phyloP scores from a whole-genome alignment of 495 filamentous ascomycete genomes.

The Penicillium soppii region DNA sequence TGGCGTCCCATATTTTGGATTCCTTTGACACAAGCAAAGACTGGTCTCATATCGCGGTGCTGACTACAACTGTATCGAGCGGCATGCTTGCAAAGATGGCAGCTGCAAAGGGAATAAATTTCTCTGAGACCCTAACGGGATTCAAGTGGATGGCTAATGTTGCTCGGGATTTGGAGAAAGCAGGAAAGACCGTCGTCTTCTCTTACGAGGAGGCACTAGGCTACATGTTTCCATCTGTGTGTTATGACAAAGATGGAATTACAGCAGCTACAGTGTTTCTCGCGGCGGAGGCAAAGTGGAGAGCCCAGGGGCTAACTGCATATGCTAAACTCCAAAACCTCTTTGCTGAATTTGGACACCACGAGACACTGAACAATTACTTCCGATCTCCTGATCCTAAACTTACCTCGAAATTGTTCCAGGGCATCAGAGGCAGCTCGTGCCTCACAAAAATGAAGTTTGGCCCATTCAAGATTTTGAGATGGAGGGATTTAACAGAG shows the following conservation, averaged over 20 bases:
- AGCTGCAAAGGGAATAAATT: constrained; percentile 52
- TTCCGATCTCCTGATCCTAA: constrained; percentile 59
- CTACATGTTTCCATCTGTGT: constrained; percentile 69
- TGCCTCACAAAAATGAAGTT: constrained; percentile 43
- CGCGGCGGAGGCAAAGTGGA: constrained; percentile 54
- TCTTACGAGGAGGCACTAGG: constrained; percentile 75
- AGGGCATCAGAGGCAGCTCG: constrained; percentile 49
- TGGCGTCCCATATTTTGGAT: constrained; percentile 59
- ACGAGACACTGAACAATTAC: constrained; percentile 67
- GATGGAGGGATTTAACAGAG: constrained; percentile 69
- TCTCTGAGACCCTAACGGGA: constrained; percentile 66
- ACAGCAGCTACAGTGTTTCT: constrained; percentile 66
- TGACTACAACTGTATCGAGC: constrained; percentile 66
- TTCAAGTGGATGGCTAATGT: constrained; percentile 72
- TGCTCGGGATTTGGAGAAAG: constrained; percentile 39
- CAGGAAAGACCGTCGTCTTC: constrained; percentile 54
- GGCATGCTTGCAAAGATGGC: constrained; percentile 65
- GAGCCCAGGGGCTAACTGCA: constrained; percentile 52
- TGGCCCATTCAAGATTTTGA: constrained; percentile 50
- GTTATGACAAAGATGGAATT: constrained; percentile 71
- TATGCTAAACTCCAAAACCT: constrained; percentile 59
- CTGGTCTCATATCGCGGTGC: constrained; percentile 47
- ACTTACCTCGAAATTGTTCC: constrained; percentile 54
- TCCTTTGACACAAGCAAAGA: constrained; percentile 26
- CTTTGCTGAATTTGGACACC: constrained; percentile 62